A percentile compares a stretch with the other conserved stretches of the same genome.
phyloP scores from a whole-genome alignment of 805 yeast genomes.

The Ogataea trehaloabstinens region DNA sequence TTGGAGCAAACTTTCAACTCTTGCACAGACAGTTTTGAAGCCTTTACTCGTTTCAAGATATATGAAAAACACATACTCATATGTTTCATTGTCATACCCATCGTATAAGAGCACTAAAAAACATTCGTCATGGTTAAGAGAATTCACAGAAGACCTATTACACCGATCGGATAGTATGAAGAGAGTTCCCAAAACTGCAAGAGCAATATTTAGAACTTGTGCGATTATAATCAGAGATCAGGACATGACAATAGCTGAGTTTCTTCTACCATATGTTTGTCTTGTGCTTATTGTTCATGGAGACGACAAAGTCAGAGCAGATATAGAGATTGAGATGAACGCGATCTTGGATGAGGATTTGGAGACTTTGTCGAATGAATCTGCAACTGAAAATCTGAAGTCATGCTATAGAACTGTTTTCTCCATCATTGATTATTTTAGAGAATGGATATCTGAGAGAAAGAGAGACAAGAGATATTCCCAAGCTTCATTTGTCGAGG shows the following conservation, averaged over 20 bases:
- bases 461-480: constrained; percentile 29
- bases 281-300: constrained; percentile 51
- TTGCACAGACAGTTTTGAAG: constrained; percentile 67
- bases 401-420: constrained; percentile 73
- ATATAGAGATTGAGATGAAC: constrained; percentile 58
- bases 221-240: constrained; percentile 65
- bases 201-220: constrained; percentile 57
- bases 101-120: constrained; percentile 54
- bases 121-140: constrained; percentile 70
- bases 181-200: constrained; percentile 29
- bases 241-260: constrained; percentile 66
- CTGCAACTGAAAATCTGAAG: constrained; percentile 54
- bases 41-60: constrained; percentile 78
- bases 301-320: constrained; percentile 37
- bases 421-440: constrained; percentile 76
- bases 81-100: constrained; percentile 57
- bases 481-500: constrained; percentile 20
- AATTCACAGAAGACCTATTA: constrained; percentile 65
- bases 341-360: constrained; percentile 52
- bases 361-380: constrained; percentile 46
- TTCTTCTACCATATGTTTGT: constrained; percentile 73
- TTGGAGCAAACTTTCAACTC: constrained; percentile 64
- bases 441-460: constrained; percentile 62
- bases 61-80: constrained; percentile 47
- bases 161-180: constrained; percentile 34